Evolutionary conservation across 148 eudicot genomes (phyloP).

Genomic region (Vaccinium corymbosum): DNA sequence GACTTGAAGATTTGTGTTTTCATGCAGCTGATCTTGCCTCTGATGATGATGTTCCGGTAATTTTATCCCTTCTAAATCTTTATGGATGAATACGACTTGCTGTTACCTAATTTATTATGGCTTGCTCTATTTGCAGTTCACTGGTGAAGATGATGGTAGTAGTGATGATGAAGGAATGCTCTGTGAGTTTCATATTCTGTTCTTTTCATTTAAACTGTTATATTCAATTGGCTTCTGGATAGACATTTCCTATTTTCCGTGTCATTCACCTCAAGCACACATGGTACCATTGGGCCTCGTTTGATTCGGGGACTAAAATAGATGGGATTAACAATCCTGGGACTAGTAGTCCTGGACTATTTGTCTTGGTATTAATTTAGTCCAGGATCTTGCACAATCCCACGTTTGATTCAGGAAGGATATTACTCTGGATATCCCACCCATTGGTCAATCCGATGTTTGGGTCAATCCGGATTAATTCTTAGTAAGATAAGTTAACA

Average conservation of each 20-base stretch:
- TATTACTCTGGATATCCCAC: no score
- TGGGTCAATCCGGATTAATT: no score
- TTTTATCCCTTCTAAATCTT: not conserved
- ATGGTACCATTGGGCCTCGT: not conserved
- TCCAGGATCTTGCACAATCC: no score
- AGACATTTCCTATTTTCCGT: not conserved
- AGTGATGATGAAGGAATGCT: constrained; percentile 80
- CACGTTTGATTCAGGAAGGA: no score
- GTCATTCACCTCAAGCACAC: not conserved
- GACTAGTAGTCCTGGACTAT: no score
- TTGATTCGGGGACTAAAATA: no score
- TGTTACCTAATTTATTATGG: constrained; percentile 1
- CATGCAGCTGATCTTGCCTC: constrained; percentile 43
- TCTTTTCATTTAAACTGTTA: not conserved
- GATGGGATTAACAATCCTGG: no score
- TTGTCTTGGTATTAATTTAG: no score
- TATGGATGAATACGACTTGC: not conserved
- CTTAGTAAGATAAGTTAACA: no score
- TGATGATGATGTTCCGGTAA: constrained; percentile 59
- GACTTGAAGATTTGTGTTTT: constrained; percentile 16
- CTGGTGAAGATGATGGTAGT: constrained; percentile 47
- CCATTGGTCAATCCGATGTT: no score
- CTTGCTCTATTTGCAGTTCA: constrained; percentile 36
- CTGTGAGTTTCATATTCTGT: constrained; percentile 43
- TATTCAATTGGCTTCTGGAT: not conserved